A percentile compares a stretch with the other conserved stretches of the same genome.
phyloP scores from a whole-genome alignment of 2,329 filamentous ascomycete species.

The Fusarium ambrosium region DNA sequence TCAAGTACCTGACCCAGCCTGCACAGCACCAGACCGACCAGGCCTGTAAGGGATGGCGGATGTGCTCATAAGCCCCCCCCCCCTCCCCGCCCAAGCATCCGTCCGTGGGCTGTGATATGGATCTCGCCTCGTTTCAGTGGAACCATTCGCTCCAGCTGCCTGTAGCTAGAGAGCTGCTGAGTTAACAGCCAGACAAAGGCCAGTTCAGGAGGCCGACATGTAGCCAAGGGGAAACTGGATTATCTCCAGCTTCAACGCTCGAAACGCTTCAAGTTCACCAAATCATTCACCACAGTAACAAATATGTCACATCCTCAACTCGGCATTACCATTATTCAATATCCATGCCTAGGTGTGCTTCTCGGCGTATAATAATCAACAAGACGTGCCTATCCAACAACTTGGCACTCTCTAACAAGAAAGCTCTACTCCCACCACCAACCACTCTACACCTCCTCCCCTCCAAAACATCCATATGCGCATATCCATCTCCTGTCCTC shows the following conservation, averaged over 20 bases:
- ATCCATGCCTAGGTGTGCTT: conserved; percentile 36
- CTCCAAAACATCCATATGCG: conserved; percentile 12
- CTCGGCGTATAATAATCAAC: conserved; percentile 21
- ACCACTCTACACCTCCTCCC: conserved; percentile 11
- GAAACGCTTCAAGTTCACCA: background rate
- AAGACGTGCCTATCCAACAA: conserved; percentile 39
- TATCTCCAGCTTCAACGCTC: background rate
- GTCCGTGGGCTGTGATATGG: conserved; percentile 19
- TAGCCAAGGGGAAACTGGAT: background rate
- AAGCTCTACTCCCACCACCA: conserved; percentile 15
- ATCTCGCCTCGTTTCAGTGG: conserved; percentile 33
- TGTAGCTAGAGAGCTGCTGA: background rate
- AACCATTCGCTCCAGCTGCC: background rate
- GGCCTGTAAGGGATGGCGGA: conserved; percentile 29
- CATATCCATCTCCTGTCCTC: conserved; percentile 29
- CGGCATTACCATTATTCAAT: conserved; percentile 51
- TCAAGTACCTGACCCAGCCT: background rate
- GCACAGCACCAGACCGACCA: background rate
- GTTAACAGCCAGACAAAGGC: background rate
- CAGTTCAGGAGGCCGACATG: conserved; percentile 3
- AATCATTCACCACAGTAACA: background rate
- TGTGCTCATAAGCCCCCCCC: conserved; percentile 13
- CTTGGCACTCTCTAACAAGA: conserved; percentile 21
- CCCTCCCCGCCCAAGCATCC: background rate
- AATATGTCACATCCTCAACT: conserved; percentile 24